These are phyloP conservation scores for Arthroderma uncinatum DNA, from an alignment of 2,329 filamentous ascomycete genomes.

Conservation along the genomic window DNA sequence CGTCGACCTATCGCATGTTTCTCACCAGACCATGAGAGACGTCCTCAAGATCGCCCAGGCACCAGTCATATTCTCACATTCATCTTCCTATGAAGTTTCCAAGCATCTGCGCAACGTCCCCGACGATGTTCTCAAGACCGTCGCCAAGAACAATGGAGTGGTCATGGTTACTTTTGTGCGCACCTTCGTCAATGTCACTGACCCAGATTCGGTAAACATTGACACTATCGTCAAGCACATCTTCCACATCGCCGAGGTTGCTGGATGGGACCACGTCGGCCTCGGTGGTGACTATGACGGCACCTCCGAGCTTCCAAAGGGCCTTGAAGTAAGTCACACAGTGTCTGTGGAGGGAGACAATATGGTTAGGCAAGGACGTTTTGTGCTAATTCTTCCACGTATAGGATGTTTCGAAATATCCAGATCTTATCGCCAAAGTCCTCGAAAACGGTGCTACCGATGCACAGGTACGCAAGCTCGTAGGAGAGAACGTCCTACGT, in stretches of 20 bases:
- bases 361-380: no score
- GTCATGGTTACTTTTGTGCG: conserved; percentile 35
- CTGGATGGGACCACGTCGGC: conserved; percentile 29
- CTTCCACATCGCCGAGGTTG: conserved; percentile 22
- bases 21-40: conserved; percentile 20
- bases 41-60: conserved; percentile 17
- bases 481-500: conserved; percentile 30
- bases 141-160: conserved; percentile 31
- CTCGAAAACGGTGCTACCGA: conserved; percentile 32
- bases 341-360: neutral
- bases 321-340: conserved; percentile 19
- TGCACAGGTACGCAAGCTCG: conserved; percentile 28
- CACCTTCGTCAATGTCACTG: conserved; percentile 21
- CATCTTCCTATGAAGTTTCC: conserved; percentile 17
- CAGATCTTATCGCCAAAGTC: conserved; percentile 16
- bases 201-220: conserved; percentile 25
- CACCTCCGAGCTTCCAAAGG: conserved; percentile 16
- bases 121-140: conserved; percentile 29
- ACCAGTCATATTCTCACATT: conserved; percentile 22
- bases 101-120: conserved; percentile 33
- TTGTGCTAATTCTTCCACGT: conserved; percentile 6
- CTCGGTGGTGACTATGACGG: conserved; percentile 28
- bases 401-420: conserved; percentile 20
- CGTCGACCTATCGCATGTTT: conserved; percentile 22
- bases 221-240: conserved; percentile 32